phyloP scores from a whole-genome alignment of 495 filamentous ascomycete genomes.

The Podospora anserina region DNA sequence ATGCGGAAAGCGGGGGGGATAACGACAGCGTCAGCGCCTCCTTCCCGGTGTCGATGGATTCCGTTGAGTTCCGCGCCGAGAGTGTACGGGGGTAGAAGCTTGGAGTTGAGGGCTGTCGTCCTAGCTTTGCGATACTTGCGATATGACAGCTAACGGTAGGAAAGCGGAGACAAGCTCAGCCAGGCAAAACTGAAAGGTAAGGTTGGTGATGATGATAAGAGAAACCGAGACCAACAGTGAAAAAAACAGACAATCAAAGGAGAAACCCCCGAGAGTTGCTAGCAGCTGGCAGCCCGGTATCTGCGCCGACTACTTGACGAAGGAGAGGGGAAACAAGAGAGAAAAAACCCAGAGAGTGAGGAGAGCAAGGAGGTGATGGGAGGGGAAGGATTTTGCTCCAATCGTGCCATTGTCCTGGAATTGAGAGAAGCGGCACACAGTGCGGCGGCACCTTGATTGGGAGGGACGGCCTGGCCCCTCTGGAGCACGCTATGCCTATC shows the following conservation, averaged over 20 bases:
- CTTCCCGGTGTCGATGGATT: neutral
- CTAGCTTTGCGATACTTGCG: neutral
- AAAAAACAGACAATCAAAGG: conserved; percentile 29
- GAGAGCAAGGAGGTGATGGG: conserved; percentile 23
- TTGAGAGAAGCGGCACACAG: conserved; percentile 4
- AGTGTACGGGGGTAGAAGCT: neutral
- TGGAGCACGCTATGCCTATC: neutral
- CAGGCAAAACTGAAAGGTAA: neutral
- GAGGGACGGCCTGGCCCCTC: conserved; percentile 3
- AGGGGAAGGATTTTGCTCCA: conserved; percentile 32
- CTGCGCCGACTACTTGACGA: conserved; percentile 29
- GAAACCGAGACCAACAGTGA: conserved; percentile 20
- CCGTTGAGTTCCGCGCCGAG: neutral
- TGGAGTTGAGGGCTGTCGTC: neutral
- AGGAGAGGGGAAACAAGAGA: conserved; percentile 18
- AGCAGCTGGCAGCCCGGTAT: conserved; percentile 35
- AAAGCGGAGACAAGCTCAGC: neutral
- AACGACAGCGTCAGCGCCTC: neutral
- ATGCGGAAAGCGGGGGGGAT: neutral
- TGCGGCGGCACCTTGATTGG: conserved; percentile 3
- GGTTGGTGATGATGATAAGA: conserved; percentile 4
- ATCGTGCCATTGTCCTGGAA: conserved; percentile 33
- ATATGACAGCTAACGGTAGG: neutral
- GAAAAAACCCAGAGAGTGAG: conserved; percentile 20
- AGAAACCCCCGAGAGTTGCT: conserved; percentile 49